phyloP scores from a whole-genome alignment of 176 grass and related monocot genomes.

The Eleusine indica region DNA sequence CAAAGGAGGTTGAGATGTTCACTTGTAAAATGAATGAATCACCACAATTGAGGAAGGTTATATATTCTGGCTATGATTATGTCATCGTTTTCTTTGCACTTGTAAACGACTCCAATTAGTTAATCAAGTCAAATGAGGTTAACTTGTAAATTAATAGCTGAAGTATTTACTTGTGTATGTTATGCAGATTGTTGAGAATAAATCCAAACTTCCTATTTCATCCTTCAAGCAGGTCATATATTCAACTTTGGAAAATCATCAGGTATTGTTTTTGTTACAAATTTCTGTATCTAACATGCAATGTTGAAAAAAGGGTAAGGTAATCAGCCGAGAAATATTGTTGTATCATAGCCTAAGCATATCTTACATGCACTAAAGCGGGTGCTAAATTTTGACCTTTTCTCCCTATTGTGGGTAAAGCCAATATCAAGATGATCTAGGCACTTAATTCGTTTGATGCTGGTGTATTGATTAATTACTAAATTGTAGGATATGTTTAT shows the following conservation, averaged over 20 bases:
- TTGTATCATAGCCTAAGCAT: conserved; percentile 7
- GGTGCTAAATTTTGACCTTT: not conserved
- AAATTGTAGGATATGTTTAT: not conserved
- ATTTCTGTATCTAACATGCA: not conserved
- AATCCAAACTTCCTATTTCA: conserved; percentile 91
- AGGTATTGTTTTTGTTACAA: conserved; percentile 57
- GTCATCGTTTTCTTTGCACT: conserved; percentile 25
- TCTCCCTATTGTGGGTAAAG: not conserved
- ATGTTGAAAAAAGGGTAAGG: not conserved
- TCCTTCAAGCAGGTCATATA: conserved; percentile 78
- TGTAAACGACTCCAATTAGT: not conserved
- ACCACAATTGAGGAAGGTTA: conserved; percentile 71
- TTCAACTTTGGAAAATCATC: conserved; percentile 78
- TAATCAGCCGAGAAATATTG: not conserved
- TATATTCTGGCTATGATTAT: conserved; percentile 45
- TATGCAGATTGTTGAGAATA: conserved; percentile 71
- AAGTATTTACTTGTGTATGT: conserved; percentile 51
- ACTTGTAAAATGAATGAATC: conserved; percentile 61
- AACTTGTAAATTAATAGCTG: conserved; percentile 34
- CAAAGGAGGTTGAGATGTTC: conserved; percentile 69
- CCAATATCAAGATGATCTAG: not conserved
- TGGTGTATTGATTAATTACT: not conserved
- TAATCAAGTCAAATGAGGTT: conserved; percentile 21
- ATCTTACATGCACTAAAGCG: conserved; percentile 23
- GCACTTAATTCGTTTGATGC: conserved; percentile 8